Percentiles rank a stretch among this genome's conserved stretches.
phyloP scores from a whole-genome alignment of 1,284 basidiomycete species.

The Cutaneotrichosporon mucoides region DNA sequence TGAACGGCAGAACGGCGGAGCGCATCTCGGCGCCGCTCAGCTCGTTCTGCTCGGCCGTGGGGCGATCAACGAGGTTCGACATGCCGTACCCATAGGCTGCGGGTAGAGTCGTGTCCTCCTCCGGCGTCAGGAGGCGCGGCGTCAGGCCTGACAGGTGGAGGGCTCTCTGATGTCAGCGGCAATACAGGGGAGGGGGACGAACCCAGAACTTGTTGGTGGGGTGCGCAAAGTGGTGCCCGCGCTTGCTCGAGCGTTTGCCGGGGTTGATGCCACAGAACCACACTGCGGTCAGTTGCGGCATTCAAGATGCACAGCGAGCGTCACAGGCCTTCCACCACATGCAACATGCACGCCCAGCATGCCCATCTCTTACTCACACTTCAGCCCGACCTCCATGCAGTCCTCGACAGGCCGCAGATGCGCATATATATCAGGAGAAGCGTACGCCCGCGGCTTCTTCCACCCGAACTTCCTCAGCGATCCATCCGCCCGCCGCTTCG shows the following conservation, averaged over 20 bases:
- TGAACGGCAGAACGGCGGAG: conserved; percentile 54
- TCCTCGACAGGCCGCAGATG: conserved; percentile 20
- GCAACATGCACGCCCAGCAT: no score
- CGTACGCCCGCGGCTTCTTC: conserved; percentile 24
- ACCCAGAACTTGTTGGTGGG: conserved; percentile 58
- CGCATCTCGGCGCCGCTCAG: conserved; percentile 57
- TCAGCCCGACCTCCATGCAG: conserved; percentile 2
- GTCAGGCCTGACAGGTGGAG: conserved; percentile 52
- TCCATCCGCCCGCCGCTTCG: conserved; percentile 1
- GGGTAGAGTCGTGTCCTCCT: conserved; percentile 37
- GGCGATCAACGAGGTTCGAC: conserved; percentile 61
- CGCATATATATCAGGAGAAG: conserved; percentile 26
- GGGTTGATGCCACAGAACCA: conserved; percentile 66
- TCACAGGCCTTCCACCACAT: neutral
- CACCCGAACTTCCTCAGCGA: conserved; percentile 3
- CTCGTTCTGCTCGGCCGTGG: conserved; percentile 56
- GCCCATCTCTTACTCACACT: neutral
- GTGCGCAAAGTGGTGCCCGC: conserved; percentile 68
- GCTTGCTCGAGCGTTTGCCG: conserved; percentile 58
- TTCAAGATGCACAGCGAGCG: neutral
- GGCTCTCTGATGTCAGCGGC: conserved; percentile 26
- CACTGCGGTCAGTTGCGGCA: conserved; percentile 47
- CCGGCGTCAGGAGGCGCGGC: conserved; percentile 42
- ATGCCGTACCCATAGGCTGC: conserved; percentile 54
- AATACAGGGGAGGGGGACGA: conserved; percentile 54